Conservation (phyloP, 139 green algal genomes). For the Microglena sp. region DNA sequence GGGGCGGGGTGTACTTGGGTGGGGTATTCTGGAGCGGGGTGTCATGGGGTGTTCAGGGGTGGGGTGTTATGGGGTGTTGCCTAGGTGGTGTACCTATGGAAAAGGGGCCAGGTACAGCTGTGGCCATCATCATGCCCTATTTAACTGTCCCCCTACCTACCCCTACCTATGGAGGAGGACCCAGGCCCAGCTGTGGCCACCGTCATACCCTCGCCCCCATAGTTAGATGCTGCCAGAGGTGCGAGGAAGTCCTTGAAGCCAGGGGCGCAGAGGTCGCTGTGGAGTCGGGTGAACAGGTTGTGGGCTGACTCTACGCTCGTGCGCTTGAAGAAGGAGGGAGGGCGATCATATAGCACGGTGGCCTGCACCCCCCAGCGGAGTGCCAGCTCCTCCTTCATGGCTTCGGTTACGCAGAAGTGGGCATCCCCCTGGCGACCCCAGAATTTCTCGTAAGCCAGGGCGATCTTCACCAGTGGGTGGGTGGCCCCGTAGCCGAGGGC, state of each 20-base stretch:
- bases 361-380: slow-evolving; percentile 56
- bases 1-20: too few species aligned
- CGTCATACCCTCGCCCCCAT: too few species aligned
- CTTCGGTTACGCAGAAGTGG: slow-evolving; percentile 78
- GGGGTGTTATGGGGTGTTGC: too few species aligned
- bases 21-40: too few species aligned
- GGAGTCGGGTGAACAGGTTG: slow-evolving; percentile 18
- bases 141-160: too few species aligned
- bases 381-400: slow-evolving; percentile 71
- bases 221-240: background rate
- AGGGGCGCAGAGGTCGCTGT: too few species aligned
- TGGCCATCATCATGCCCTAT: slow-evolving; percentile 1
- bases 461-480: slow-evolving; percentile 39
- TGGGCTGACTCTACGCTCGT: slow-evolving; percentile 15
- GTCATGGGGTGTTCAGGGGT: too few species aligned
- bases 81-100: too few species aligned
- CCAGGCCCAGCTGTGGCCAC: background rate
- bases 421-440: slow-evolving; percentile 36
- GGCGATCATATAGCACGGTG: slow-evolving; percentile 81
- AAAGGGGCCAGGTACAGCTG: background rate
- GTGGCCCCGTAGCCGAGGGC: slow-evolving; percentile 37
- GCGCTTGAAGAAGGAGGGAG: slow-evolving; percentile 62
- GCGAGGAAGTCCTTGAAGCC: slow-evolving; percentile 20
- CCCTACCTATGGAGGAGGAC: too few species aligned
- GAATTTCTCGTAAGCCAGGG: slow-evolving; percentile 47